A percentile compares a stretch with the other conserved stretches of the same genome.
phyloP scores from a whole-genome alignment of 768 basidiomycete genomes.

The Naganishia vaughanmartiniae region DNA sequence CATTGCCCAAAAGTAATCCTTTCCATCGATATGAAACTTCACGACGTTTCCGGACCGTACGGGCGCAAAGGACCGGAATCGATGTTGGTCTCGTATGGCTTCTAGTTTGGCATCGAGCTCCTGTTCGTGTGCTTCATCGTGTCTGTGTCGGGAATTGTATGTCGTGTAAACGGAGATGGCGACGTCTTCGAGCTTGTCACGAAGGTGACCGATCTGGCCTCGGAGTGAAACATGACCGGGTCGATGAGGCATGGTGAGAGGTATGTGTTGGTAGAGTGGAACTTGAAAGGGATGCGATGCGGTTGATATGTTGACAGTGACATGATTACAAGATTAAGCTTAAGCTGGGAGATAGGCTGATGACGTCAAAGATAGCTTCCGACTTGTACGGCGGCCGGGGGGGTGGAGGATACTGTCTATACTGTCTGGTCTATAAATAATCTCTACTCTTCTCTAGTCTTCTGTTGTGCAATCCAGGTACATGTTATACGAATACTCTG shows the following conservation, averaged over 20 bases:
- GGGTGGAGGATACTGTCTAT: too few species aligned
- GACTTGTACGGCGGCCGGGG: too few species aligned
- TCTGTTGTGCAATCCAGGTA: too few species aligned
- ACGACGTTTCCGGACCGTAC: conserved; percentile 68
- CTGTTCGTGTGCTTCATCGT: conserved; percentile 29
- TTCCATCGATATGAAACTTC: conserved; percentile 65
- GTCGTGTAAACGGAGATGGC: conserved; percentile 25
- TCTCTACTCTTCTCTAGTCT: too few species aligned
- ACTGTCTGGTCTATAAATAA: too few species aligned
- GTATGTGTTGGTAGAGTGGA: neutral
- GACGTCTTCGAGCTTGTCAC: conserved; percentile 22
- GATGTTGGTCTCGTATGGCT: conserved; percentile 72
- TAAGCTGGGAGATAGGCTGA: too few species aligned
- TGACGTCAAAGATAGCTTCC: too few species aligned
- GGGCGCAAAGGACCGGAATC: conserved; percentile 79
- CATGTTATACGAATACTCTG: too few species aligned
- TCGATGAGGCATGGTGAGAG: neutral
- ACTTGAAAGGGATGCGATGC: neutral
- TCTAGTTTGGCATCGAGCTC: conserved; percentile 58
- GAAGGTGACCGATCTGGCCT: conserved; percentile 15
- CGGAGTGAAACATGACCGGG: conserved; percentile 10
- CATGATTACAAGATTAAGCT: too few species aligned
- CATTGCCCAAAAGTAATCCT: conserved; percentile 90
- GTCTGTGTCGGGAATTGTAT: conserved; percentile 27
- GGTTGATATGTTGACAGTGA: too few species aligned